Evolutionary conservation across 345 rosid species (phyloP).

Genomic region (Lepidium africanum): DNA sequence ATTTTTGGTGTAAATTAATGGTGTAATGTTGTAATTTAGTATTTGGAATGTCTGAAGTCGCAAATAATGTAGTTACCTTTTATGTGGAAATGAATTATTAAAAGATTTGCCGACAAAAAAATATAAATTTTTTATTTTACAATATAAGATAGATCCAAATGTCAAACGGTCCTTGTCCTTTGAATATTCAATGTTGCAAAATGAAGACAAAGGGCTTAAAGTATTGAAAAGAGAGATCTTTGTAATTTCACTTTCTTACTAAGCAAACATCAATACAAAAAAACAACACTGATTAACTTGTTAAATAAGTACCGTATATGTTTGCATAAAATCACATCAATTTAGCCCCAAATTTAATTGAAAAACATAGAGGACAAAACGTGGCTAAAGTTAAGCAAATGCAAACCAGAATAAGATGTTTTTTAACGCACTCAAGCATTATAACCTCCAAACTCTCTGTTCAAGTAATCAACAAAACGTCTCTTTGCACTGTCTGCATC

Average conservation of each 20-base stretch:
- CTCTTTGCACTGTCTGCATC: conserved; percentile 86
- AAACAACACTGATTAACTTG: conserved; percentile 2
- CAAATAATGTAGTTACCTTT: not conserved
- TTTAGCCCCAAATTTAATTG: not conserved
- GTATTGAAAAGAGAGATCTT: not conserved
- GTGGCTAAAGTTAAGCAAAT: not conserved
- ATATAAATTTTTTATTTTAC: not conserved
- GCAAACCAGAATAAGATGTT: not conserved
- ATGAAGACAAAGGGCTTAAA: not conserved
- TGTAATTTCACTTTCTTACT: not conserved
- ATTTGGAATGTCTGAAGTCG: not conserved
- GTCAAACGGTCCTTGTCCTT: not conserved
- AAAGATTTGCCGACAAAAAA: not conserved
- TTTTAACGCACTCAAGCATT: conserved; percentile 23
- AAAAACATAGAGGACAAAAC: not conserved
- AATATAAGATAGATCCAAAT: not conserved
- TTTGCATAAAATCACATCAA: conserved; percentile 9
- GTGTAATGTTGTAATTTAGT: no score
- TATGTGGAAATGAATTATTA: not conserved
- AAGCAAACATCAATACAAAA: conserved; percentile 7
- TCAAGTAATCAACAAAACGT: conserved; percentile 90
- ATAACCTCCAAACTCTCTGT: conserved; percentile 62
- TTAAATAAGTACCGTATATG: not conserved
- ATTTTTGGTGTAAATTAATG: not conserved
- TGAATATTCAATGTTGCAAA: not conserved